These are phyloP conservation scores for Colletotrichum ledebouriae DNA, from an alignment of 2,329 filamentous ascomycete genomes.

Conservation along the genomic window DNA sequence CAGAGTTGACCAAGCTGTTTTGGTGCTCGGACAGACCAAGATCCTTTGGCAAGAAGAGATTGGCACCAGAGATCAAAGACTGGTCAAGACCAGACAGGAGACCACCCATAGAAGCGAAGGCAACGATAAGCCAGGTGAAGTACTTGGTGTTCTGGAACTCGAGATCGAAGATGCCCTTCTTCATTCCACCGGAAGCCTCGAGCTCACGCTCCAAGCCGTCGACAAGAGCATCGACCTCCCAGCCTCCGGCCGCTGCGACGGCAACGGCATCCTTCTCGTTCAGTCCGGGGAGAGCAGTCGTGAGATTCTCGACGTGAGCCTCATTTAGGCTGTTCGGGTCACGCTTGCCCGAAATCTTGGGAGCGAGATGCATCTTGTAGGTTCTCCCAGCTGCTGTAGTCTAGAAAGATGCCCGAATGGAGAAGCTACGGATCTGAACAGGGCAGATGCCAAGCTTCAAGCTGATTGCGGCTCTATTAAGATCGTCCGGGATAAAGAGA, in stretches of 20 bases:
- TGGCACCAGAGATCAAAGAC: constrained; percentile 79
- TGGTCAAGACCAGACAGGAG: constrained; percentile 80
- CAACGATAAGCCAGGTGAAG: constrained; percentile 73
- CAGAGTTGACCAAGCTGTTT: constrained; percentile 76
- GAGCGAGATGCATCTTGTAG: constrained; percentile 33
- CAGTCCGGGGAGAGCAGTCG: constrained; percentile 22
- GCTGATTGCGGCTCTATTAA: constrained; percentile 31
- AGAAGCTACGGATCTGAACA: constrained; percentile 5
- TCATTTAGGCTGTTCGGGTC: constrained; percentile 38
- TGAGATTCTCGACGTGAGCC: constrained; percentile 38
- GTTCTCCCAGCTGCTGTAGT: constrained; percentile 1
- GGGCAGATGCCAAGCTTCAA: constrained; percentile 24
- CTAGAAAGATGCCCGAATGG: neutral
- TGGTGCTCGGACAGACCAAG: constrained; percentile 68
- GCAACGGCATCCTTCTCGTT: constrained; percentile 52
- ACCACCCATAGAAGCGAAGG: constrained; percentile 82
- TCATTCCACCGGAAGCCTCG: constrained; percentile 43
- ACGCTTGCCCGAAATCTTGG: constrained; percentile 37
- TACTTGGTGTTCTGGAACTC: constrained; percentile 75
- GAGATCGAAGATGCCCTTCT: constrained; percentile 64
- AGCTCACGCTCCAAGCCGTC: constrained; percentile 58
- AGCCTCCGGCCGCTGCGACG: constrained; percentile 51
- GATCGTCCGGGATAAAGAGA: constrained; percentile 19
- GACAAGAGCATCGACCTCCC: constrained; percentile 56
- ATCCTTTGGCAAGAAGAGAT: constrained; percentile 73